phyloP scores from a whole-genome alignment of 2,329 filamentous ascomycete genomes.

The Knufia petricola region DNA sequence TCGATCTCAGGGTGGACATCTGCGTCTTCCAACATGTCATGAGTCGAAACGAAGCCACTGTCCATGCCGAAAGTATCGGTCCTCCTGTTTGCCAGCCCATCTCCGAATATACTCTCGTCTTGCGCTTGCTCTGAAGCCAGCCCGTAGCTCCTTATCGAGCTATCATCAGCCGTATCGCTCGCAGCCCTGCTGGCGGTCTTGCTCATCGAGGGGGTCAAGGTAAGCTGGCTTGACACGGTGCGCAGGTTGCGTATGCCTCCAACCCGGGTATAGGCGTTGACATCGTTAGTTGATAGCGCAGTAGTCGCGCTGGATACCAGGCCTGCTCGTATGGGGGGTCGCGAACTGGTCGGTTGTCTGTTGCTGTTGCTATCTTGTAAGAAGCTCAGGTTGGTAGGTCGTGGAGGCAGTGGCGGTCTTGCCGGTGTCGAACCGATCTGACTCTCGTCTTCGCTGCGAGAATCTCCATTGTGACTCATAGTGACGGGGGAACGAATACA shows the following conservation, averaged over 20 bases:
- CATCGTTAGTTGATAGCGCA: slow-evolving; percentile 70
- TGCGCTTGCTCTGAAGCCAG: slow-evolving; percentile 50
- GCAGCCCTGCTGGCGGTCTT: slow-evolving; percentile 36
- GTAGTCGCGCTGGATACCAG: slow-evolving; percentile 64
- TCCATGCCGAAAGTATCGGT: slow-evolving; percentile 29
- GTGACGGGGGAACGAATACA: background rate
- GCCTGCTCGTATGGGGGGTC: slow-evolving; percentile 27
- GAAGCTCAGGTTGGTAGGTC: slow-evolving; percentile 29
- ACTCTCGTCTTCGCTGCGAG: slow-evolving; percentile 9
- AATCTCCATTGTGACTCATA: slow-evolving; percentile 3
- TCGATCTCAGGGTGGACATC: slow-evolving; percentile 40
- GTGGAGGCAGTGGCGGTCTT: slow-evolving; percentile 39
- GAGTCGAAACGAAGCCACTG: slow-evolving; percentile 1
- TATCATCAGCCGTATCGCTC: slow-evolving; percentile 42
- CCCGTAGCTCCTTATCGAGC: slow-evolving; percentile 42
- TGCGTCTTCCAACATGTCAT: slow-evolving; percentile 33
- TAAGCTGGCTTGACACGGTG: slow-evolving; percentile 45
- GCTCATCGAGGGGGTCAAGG: slow-evolving; percentile 23
- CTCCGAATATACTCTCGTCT: slow-evolving; percentile 74
- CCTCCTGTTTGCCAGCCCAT: slow-evolving; percentile 43
- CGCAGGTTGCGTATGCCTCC: slow-evolving; percentile 59
- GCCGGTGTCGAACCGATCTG: slow-evolving; percentile 27
- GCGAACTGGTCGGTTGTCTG: slow-evolving; percentile 20
- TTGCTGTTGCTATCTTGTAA: slow-evolving; percentile 15
- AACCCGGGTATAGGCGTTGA: slow-evolving; percentile 55